Evolutionary conservation across 352 stramenopile genomes (phyloP).

Genomic region (Plasmopara viticola): DNA sequence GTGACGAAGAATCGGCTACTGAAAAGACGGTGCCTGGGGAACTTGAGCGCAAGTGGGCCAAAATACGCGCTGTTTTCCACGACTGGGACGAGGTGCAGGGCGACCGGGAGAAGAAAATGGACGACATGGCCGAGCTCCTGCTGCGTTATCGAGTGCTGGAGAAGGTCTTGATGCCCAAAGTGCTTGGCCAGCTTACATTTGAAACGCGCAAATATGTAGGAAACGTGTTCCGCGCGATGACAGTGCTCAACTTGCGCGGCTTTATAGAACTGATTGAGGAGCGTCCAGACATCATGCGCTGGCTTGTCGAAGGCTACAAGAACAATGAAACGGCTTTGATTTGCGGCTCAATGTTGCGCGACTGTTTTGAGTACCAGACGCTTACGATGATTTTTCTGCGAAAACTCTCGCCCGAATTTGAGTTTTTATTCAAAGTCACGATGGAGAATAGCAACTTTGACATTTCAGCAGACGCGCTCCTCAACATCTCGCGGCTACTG

Average conservation of each 20-base stretch:
- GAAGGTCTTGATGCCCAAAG: constrained; percentile 64
- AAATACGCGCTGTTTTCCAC: constrained; percentile 71
- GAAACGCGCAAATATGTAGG: constrained; percentile 79
- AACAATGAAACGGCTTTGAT: constrained; percentile 70
- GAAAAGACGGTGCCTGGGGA: constrained; percentile 69
- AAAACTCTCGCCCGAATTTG: constrained; percentile 56
- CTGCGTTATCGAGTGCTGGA: constrained; percentile 67
- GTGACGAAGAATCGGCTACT: constrained; percentile 42
- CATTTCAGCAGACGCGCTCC: constrained; percentile 75
- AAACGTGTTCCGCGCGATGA: constrained; percentile 72
- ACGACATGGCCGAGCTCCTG: constrained; percentile 69
- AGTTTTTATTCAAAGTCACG: constrained; percentile 62
- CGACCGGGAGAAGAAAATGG: constrained; percentile 73
- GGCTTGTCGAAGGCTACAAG: constrained; percentile 68
- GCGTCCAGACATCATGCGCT: constrained; percentile 59
- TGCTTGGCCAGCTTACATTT: constrained; percentile 68
- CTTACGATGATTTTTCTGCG: constrained; percentile 57
- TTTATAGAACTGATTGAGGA: constrained; percentile 61
- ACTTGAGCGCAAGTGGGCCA: constrained; percentile 64
- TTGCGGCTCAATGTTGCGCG: constrained; percentile 72
- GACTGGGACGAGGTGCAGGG: constrained; percentile 64
- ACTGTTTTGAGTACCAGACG: constrained; percentile 66
- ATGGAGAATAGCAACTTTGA: constrained; percentile 79
- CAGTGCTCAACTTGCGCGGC: constrained; percentile 54
- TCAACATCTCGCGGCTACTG: constrained; percentile 69